These are phyloP conservation scores for Hyaloscypha finlandica DNA, from an alignment of 495 filamentous ascomycete species.

Conservation along the genomic window DNA sequence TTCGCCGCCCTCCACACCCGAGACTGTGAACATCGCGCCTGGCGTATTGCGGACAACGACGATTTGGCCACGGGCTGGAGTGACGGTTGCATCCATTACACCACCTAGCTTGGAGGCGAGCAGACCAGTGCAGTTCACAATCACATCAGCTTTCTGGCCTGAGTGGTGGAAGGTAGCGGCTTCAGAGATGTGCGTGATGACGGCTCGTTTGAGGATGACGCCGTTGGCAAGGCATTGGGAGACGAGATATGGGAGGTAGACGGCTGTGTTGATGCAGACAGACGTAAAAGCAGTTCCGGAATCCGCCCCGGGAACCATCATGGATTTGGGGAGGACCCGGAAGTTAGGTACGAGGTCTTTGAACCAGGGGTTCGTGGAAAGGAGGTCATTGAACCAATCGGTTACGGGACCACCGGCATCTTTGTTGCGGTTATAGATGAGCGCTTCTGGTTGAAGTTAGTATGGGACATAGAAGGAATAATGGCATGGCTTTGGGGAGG, in stretches of 20 bases:
- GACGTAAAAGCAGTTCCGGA: slow-evolving; percentile 74
- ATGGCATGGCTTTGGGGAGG: not conserved
- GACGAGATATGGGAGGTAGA: slow-evolving; percentile 85
- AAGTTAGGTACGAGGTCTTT: slow-evolving; percentile 73
- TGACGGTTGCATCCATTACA: slow-evolving; percentile 72
- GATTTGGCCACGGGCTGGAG: slow-evolving; percentile 83
- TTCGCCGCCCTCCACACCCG: slow-evolving; percentile 77
- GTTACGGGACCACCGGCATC: slow-evolving; percentile 48
- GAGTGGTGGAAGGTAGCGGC: slow-evolving; percentile 66
- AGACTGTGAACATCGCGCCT: slow-evolving; percentile 65
- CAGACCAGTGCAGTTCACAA: slow-evolving; percentile 89
- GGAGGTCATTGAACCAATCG: slow-evolving; percentile 56
- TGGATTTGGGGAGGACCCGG: slow-evolving; percentile 51
- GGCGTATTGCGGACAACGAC: slow-evolving; percentile 86
- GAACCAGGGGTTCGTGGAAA: slow-evolving; percentile 78
- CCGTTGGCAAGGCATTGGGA: slow-evolving; percentile 73
- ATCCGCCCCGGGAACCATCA: slow-evolving; percentile 62
- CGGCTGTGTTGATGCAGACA: slow-evolving; percentile 85
- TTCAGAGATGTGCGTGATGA: slow-evolving; percentile 69
- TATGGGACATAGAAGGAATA: not conserved
- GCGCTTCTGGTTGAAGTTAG: slow-evolving; percentile 42
- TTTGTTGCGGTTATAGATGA: slow-evolving; percentile 66
- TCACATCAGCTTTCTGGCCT: slow-evolving; percentile 62
- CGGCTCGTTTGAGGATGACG: slow-evolving; percentile 60
- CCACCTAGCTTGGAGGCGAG: slow-evolving; percentile 74